These are phyloP conservation scores for Hibiscus syriacus DNA, from an alignment of 345 rosid species.

Conservation along the genomic window DNA sequence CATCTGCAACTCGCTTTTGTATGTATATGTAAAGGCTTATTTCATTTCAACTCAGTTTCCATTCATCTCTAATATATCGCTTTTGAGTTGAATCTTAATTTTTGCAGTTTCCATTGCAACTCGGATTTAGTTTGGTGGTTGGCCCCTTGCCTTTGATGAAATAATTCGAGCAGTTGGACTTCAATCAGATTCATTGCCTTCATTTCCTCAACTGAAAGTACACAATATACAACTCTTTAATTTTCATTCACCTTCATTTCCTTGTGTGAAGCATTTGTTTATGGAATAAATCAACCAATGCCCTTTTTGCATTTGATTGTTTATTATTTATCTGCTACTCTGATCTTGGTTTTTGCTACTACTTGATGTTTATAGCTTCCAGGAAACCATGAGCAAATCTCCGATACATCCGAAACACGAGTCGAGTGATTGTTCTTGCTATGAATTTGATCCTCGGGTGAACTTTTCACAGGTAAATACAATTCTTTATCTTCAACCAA, in stretches of 20 bases:
- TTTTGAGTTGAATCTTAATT: too few relatives aligned
- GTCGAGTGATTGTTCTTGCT: slow-evolving; percentile 29
- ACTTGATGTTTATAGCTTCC: not conserved
- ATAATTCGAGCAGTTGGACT: slow-evolving; percentile 11
- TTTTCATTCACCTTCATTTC: too few relatives aligned
- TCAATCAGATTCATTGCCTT: too few relatives aligned
- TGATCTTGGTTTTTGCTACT: too few relatives aligned
- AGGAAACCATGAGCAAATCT: slow-evolving; percentile 28
- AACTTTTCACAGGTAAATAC: slow-evolving; percentile 39
- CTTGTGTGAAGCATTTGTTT: too few relatives aligned
- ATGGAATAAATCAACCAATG: too few relatives aligned
- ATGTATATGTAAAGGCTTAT: not conserved
- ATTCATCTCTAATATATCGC: not conserved
- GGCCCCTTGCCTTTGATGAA: slow-evolving; percentile 12
- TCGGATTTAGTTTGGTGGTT: slow-evolving; percentile 17
- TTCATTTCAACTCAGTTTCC: slow-evolving; percentile 20
- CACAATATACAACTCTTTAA: not conserved
- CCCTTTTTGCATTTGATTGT: too few relatives aligned
- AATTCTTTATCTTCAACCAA: too few relatives aligned
- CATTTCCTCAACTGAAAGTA: too few relatives aligned
- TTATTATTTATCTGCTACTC: too few relatives aligned
- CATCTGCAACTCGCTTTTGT: slow-evolving; percentile 6
- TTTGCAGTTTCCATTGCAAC: too few relatives aligned
- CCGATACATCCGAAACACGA: slow-evolving; percentile 16
- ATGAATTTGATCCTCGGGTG: slow-evolving; percentile 38